Evolutionary conservation across 2,329 filamentous ascomycete genomes (phyloP).

Genomic region (Colletotrichum coccodes): DNA sequence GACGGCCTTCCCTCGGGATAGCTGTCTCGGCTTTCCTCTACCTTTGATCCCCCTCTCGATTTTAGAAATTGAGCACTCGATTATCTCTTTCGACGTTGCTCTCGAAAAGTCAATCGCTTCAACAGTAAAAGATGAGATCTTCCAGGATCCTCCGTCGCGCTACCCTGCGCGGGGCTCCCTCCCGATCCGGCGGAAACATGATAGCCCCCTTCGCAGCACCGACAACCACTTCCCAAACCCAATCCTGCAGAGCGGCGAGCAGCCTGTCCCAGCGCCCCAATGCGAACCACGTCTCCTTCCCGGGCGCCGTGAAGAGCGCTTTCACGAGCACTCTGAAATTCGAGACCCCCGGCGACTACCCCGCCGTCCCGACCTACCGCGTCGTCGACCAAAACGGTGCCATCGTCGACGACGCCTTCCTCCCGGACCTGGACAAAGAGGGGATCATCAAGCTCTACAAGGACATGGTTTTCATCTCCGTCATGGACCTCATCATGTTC

Average conservation of each 20-base stretch:
- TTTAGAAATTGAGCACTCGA: not conserved
- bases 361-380: constrained; percentile 89
- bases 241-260: constrained; percentile 51
- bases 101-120: not conserved
- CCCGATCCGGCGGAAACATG: constrained; percentile 30
- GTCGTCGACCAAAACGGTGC: constrained; percentile 89
- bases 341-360: constrained; percentile 75
- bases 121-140: not conserved
- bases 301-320: constrained; percentile 93
- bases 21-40: constrained; percentile 20
- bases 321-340: constrained; percentile 87
- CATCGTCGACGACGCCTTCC: constrained; percentile 79
- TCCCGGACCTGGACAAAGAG: constrained; percentile 75
- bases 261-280: constrained; percentile 67
- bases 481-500: constrained; percentile 99
- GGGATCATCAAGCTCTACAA: constrained; percentile 69
- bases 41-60: not conserved
- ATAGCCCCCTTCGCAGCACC: constrained; percentile 33
- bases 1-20: constrained; percentile 25
- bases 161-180: constrained; percentile 40
- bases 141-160: constrained; percentile 43
- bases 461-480: constrained; percentile 75
- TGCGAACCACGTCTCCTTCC: constrained; percentile 75
- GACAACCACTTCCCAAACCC: constrained; percentile 34
- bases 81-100: not conserved